phyloP scores from a whole-genome alignment of 306 rosid species.

The Cicer pinnatifidum region DNA sequence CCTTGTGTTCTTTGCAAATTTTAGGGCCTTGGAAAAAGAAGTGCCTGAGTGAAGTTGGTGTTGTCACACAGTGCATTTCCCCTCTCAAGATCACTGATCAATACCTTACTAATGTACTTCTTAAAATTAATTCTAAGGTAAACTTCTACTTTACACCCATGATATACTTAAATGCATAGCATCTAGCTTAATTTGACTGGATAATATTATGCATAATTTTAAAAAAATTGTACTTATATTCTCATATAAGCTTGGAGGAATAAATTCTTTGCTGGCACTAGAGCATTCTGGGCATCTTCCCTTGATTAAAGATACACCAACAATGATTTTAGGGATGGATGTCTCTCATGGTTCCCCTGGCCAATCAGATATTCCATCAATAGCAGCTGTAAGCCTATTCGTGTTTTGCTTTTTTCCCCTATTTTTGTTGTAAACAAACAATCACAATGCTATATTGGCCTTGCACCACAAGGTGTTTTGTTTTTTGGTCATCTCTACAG shows the following conservation, averaged over 20 bases:
- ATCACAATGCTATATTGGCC: constrained; percentile 2
- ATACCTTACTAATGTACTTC: constrained; percentile 83
- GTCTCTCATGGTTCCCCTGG: constrained; percentile 84
- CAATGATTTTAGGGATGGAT: constrained; percentile 94
- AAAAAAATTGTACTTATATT: constrained; percentile 33
- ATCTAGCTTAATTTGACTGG: not conserved
- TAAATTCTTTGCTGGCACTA: constrained; percentile 80
- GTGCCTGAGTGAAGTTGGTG: constrained; percentile 75
- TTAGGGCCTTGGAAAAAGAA: constrained; percentile 94
- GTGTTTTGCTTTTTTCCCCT: not conserved
- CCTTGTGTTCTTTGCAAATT: constrained; percentile 34
- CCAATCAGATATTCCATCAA: constrained; percentile 73
- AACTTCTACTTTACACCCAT: constrained; percentile 34
- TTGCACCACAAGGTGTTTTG: constrained; percentile 35
- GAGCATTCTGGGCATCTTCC: constrained; percentile 78
- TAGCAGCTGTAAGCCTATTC: constrained; percentile 74
- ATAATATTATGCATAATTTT: constrained; percentile 12
- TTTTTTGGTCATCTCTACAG: constrained; percentile 19
- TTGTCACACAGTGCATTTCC: constrained; percentile 79
- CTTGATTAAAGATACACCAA: constrained; percentile 71
- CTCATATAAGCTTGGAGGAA: constrained; percentile 78
- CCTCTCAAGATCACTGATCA: constrained; percentile 83
- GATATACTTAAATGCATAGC: constrained; percentile 11
- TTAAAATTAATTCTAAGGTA: constrained; percentile 93
- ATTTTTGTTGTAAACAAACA: not conserved